phyloP scores from a whole-genome alignment of 2,329 filamentous ascomycete species.

The Fusarium veterinarium region DNA sequence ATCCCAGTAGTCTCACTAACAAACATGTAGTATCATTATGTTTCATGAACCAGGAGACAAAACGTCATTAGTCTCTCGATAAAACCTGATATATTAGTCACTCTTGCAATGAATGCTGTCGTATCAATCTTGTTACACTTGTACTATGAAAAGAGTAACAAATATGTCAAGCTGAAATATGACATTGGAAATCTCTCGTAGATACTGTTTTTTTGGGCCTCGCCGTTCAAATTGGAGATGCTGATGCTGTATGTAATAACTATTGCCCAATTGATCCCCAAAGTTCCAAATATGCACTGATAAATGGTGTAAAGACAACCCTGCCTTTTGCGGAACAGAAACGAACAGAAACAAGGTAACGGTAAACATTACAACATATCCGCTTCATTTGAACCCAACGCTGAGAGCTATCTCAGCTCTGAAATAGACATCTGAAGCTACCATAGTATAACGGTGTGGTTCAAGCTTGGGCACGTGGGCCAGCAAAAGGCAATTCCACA shows the following conservation, averaged over 20 bases:
- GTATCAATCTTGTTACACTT: not conserved
- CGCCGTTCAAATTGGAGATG: not conserved
- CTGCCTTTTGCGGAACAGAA: not conserved
- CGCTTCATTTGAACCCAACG: not conserved
- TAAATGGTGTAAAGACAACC: not conserved
- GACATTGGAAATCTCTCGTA: not conserved
- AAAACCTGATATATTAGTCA: not conserved
- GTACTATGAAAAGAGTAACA: not conserved
- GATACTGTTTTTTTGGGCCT: not conserved
- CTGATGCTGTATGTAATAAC: not conserved
- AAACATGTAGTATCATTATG: not conserved
- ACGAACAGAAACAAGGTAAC: not conserved
- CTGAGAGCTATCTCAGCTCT: not conserved
- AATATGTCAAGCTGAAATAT: not conserved
- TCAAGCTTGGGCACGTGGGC: not conserved
- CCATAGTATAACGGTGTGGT: not conserved
- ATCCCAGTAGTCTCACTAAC: not conserved
- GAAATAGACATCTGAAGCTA: not conserved
- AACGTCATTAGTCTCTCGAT: not conserved
- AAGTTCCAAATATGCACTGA: not conserved
- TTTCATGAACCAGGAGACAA: too few relatives aligned
- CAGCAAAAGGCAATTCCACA: not conserved
- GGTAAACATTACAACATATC: not conserved
- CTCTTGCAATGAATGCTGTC: not conserved
- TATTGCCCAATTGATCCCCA: not conserved